Conservation (phyloP, 441 rosid genomes). For the Euphorbia corollata region DNA sequence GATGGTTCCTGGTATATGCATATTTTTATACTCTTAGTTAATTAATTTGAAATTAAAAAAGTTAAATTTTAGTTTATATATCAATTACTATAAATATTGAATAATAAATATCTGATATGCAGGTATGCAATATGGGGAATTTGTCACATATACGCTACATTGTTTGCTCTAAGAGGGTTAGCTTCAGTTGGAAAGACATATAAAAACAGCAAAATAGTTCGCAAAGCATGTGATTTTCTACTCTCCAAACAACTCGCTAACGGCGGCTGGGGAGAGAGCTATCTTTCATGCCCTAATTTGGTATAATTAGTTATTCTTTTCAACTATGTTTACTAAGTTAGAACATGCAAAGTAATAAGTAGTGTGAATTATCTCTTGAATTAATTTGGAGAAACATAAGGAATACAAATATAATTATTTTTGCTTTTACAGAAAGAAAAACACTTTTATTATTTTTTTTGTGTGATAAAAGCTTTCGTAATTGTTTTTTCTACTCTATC, state of each 20-base stretch:
- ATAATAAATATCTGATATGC: not conserved
- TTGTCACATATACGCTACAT: constrained; percentile 50
- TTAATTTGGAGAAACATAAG: no score
- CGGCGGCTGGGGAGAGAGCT: constrained; percentile 76
- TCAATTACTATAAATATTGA: no score
- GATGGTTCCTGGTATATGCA: constrained; percentile 52
- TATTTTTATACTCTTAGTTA: not conserved
- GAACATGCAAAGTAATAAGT: no score
- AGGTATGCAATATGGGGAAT: constrained; percentile 61
- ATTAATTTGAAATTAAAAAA: not conserved
- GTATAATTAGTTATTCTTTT: no score
- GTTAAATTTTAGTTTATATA: not conserved
- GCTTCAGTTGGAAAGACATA: constrained; percentile 46
- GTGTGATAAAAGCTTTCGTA: no score
- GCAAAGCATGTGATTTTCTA: constrained; percentile 46
- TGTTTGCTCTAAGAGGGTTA: constrained; percentile 48
- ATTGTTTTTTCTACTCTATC: no score
- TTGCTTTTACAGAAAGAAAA: no score
- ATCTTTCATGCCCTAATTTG: constrained; percentile 39
- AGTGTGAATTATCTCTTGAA: no score
- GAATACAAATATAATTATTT: no score
- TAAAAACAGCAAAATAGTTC: constrained; percentile 31
- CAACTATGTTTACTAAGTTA: no score
- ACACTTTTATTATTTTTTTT: no score
- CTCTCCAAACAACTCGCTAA: constrained; percentile 34